Base-by-base conservation (phyloP, 2,329 filamentous ascomycete genomes). In the Trichoderma gracile region DNA sequence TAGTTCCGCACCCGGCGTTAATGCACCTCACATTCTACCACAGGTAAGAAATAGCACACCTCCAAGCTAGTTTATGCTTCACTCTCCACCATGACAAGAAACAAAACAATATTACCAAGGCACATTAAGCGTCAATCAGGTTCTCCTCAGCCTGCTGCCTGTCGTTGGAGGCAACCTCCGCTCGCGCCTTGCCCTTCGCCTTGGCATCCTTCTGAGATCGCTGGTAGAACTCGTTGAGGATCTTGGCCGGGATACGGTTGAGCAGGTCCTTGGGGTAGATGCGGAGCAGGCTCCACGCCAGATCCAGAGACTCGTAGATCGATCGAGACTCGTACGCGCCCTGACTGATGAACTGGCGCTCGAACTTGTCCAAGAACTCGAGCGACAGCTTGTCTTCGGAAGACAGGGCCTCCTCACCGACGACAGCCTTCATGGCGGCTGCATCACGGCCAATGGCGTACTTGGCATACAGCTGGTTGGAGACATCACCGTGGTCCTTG, bases 371-470 rank as follows among this genome's bases (percentile, higher is more conserved):
- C 72, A 99, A 82, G 84, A 99, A 99, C 79, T 99, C 95, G 43
- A 99, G 86, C 9, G 94, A 97, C 65, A 98, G 87, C 83, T 98
- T 98, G 81, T 99, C 95, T 81, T 99, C 95, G 62, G 91, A 86
- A 30, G 93, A 97, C 74, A 99, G 80, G 40, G 95, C 95, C 78
- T 99, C 95, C 81, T 99, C 96, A 81, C 95, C 95, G 66, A 99
- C 95, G 78, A 99, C 95, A 67, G 95, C 95, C 84, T 98, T 99
- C 95, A 99, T 99, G 77, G 93, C 90, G 43, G 96, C 94, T 21
- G 95, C 95, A 74, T 99, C 95, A 85, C 94, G 93, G 76, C 95
- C 95, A 76, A 99, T 98, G 78, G 95, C 95, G 78, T 99, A 99
- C 82, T 99, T 99, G 80, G 95, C 95, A 78, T 99, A 99, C 69